Base-by-base conservation (phyloP, 768 basidiomycete species). In the Dioszegia hungarica region DNA sequence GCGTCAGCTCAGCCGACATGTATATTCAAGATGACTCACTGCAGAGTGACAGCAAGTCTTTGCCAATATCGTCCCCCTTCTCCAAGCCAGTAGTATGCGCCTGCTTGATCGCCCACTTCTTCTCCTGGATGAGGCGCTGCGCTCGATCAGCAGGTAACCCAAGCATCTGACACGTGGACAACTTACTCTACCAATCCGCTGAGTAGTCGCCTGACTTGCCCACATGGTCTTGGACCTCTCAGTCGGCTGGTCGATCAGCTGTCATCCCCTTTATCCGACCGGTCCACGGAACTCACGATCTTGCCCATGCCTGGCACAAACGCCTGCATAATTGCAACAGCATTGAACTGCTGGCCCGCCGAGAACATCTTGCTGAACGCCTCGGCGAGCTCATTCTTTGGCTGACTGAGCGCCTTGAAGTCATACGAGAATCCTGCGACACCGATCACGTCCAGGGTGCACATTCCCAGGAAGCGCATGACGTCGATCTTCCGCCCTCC, bases 361-460 rank as follows among this genome's bases (percentile, higher is more conserved):
- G 56, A 22, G 24, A 73, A 72, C 68, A 73, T 70, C 14, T 63
- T 56, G 17, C 62, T 75, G 15, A 83, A 85, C 4, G 84, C 79
- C 55, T 81, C 86, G 56, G 91, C 91, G 85, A 92, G 88, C 54
- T 90, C 87, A 67, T 85, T 88, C 74, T 90, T 90, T 0, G 90
- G 89, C 1, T 86, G 80, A 67, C 88, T 86, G 44, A 94, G 86
- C 0, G 91, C 85, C 59, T 88, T 85, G 78, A 95, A 91, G 55
- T 86, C 80, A 66, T 93, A 82, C 63, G 74, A 79, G 68, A 93
- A 94, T 64, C 89, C 65, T 37, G 90, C 85, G 33, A 86, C 77
- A 9, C 87, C 87, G 48, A 91, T 89, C 52, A 87, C 82, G 60
- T 89, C 89, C 8, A 90, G 78, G 2, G 87, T 88, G 47, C 82